Base-by-base conservation (phyloP, 148 eudicot species). In the Cornus suecica region DNA sequence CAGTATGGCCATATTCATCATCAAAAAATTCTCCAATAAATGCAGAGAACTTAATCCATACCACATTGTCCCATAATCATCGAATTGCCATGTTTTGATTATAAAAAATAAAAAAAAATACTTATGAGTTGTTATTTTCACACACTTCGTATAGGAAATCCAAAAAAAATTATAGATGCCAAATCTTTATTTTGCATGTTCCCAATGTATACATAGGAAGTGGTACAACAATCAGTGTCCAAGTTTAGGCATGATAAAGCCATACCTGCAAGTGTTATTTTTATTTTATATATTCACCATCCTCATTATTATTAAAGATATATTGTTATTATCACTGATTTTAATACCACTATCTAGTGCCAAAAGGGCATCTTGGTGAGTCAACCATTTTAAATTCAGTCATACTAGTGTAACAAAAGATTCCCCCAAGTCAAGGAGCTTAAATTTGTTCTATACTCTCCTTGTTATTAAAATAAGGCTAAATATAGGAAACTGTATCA, bases 1-100 rank as follows among this genome's bases (percentile, higher is more conserved):
- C 61, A 11, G 29, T 20, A 64, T 48, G 63, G 70, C 42, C 22
- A 26, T 74, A 68, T 63, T 64, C 68, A 7, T 52, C 30, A 15
- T 42, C 45, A 48, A 74, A 70, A 45, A 74, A 74, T 74, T 74
- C 77, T 74, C 77, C 70, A 63, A 70, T 64, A 74, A 64, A 25
- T 25, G 28, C 20, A 22, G 26, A 22, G n/a, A 20, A n/a, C 10
- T 67, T 65, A 70, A 45, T 74, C 11, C 48, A 31, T 29, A 65
- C 42, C 48, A 22, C 62, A 48, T 74, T 63, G 14, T 65, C 63
- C 29, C 70, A 10, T 64, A 56, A 64, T 27, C 69, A 74, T 64
- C 69, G 37, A 41, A n/a, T 42, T 63, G 26, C 24, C 76, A 73
- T n/a, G 18, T 27, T 74, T 4, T 64, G 69, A n/a, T n/a, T n/a